phyloP scores from a whole-genome alignment of 164 flowering plant genomes.

The Tinospora cordifolia region DNA sequence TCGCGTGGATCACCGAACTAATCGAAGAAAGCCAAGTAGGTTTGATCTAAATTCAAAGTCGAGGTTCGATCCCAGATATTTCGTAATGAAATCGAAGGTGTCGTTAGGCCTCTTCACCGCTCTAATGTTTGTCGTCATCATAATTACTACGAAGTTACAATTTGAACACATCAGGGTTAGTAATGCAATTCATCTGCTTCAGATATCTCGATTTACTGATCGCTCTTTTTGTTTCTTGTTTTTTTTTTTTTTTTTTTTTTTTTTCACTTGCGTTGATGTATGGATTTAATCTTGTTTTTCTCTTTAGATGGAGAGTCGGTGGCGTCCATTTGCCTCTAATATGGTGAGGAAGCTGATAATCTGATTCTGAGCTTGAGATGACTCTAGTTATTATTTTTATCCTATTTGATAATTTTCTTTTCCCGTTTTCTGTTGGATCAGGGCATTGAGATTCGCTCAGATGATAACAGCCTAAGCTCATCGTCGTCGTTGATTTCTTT shows the following conservation, averaged over 20 bases:
- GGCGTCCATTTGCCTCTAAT: constrained; percentile 17
- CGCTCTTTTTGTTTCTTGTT: neutral
- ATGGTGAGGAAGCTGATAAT: constrained; percentile 5
- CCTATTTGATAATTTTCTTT: no score
- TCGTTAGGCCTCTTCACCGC: constrained; percentile 15
- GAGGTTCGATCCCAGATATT: neutral
- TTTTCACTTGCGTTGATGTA: neutral
- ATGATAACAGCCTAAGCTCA: no score
- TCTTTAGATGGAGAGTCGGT: constrained; percentile 18
- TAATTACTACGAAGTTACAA: constrained; percentile 18
- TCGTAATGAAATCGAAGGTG: constrained; percentile 10
- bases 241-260: neutral
- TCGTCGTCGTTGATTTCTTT: constrained; percentile 10
- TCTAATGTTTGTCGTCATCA: constrained; percentile 15
- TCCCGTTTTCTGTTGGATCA: neutral
- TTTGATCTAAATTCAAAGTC: neutral
- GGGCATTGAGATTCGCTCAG: neutral
- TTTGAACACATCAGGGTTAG: constrained; percentile 20
- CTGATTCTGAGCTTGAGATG: no score
- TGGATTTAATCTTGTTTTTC: neutral
- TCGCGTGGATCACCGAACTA: neutral
- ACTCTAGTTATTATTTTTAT: no score
- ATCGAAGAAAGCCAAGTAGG: neutral
- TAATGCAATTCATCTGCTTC: neutral
- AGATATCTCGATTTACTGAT: neutral